Evolutionary conservation across 2,329 filamentous ascomycete genomes (phyloP).

Genomic region (Botryotinia convoluta): DNA sequence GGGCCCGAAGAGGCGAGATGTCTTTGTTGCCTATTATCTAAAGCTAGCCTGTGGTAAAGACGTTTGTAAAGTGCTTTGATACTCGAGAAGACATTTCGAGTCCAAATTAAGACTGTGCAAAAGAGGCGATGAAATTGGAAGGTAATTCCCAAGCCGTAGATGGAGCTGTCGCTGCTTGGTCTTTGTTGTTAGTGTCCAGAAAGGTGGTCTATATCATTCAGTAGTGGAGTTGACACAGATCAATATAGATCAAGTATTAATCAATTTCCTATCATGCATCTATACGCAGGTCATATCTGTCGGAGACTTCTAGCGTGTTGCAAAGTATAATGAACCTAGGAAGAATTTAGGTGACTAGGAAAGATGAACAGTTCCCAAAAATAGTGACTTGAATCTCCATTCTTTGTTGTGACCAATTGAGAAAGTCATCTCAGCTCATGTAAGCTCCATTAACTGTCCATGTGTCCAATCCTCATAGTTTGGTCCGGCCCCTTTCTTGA

Average conservation of each 20-base stretch:
- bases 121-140: not conserved
- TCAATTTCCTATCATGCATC: not conserved
- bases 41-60: not conserved
- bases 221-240: not conserved
- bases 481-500: not conserved
- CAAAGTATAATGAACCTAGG: not conserved
- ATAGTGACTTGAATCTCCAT: too few relatives aligned
- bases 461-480: slow-evolving; percentile 16
- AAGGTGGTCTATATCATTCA: not conserved
- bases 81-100: not conserved
- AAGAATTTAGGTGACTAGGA: not conserved
- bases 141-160: not conserved
- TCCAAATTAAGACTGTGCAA: not conserved
- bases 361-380: not conserved
- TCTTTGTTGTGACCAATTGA: not conserved
- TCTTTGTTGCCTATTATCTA: not conserved
- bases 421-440: not conserved
- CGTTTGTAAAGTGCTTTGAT: too few relatives aligned
- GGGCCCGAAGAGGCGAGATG: not conserved
- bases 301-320: not conserved
- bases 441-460: slow-evolving; percentile 15
- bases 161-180: fast-evolving
- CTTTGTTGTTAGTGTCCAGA: too few relatives aligned
- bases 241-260: not conserved
- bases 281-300: not conserved